Conservation (phyloP, 805 yeast species). For the Barnettozyma salicaria region DNA sequence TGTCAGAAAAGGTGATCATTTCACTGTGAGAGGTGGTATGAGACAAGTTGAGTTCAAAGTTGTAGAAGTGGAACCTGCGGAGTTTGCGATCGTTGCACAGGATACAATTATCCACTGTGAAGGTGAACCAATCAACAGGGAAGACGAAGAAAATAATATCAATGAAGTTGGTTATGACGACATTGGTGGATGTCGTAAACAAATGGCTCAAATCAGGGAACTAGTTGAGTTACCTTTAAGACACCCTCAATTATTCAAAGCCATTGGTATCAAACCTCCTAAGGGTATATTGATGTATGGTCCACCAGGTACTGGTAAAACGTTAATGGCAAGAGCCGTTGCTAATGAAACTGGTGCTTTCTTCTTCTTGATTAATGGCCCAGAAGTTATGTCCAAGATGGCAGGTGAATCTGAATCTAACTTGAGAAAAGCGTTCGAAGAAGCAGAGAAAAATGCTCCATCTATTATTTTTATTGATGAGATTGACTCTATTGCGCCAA, state of each 20-base stretch:
- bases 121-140: constrained; percentile 98
- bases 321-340: constrained; percentile 99
- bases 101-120: constrained; percentile 98
- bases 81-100: constrained; percentile 96
- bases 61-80: constrained; percentile 96
- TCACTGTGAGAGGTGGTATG: constrained; percentile 98
- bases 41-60: constrained; percentile 98
- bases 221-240: constrained; percentile 96
- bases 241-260: constrained; percentile 96
- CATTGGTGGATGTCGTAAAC: constrained; percentile 98
- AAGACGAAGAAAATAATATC: constrained; percentile 94
- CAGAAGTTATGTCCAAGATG: constrained; percentile 99
- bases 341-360: constrained; percentile 99
- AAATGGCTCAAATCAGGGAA: constrained; percentile 99
- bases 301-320: constrained; percentile 99
- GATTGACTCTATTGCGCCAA: constrained; percentile 98
- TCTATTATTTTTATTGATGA: constrained; percentile 97
- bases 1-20: constrained; percentile 94
- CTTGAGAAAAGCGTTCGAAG: constrained; percentile 96
- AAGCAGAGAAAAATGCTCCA: constrained; percentile 98
- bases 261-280: constrained; percentile 98
- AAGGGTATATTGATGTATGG: constrained; percentile 97
- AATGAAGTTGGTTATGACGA: constrained; percentile 98
- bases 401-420: constrained; percentile 99
- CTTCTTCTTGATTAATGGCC: constrained; percentile 96